Evolutionary conservation across 2,329 filamentous ascomycete species (phyloP).

Genomic region (Dothistroma septosporum): DNA sequence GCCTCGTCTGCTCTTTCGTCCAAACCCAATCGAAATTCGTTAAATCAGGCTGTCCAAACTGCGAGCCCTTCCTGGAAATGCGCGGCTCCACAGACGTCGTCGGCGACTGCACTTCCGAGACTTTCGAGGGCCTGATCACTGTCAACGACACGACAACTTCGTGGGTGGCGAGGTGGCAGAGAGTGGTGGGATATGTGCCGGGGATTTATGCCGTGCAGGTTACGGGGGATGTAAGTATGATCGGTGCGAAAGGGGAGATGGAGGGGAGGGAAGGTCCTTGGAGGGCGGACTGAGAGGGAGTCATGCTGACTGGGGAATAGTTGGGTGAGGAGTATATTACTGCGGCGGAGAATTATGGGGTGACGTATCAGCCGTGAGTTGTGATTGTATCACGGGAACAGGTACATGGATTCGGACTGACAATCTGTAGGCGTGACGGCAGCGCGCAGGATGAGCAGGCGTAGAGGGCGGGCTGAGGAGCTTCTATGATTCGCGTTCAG

Average conservation of each 20-base stretch:
- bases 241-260: neutral
- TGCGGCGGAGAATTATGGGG: conserved; percentile 55
- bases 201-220: conserved; percentile 96
- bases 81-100: conserved; percentile 69
- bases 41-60: conserved; percentile 89
- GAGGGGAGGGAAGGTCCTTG: neutral
- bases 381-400: too few relatives aligned
- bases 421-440: conserved; percentile 19
- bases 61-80: conserved; percentile 85
- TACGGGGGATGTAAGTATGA: conserved; percentile 62
- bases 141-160: conserved; percentile 76
- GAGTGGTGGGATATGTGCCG: conserved; percentile 78
- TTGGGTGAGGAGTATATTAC: conserved; percentile 56
- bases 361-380: conserved; percentile 57
- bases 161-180: conserved; percentile 97
- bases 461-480: neutral
- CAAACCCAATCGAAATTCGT: conserved; percentile 78
- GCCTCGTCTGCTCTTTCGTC: conserved; percentile 97
- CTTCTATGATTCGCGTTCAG: neutral
- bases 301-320: conserved; percentile 29
- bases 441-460: conserved; percentile 19
- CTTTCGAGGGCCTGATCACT: conserved; percentile 89
- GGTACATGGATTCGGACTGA: neutral
- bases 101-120: conserved; percentile 88
- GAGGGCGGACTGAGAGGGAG: too few relatives aligned